Evolutionary conservation across 768 basidiomycete genomes (phyloP).

Genomic region (Auriscalpium microsporum): DNA sequence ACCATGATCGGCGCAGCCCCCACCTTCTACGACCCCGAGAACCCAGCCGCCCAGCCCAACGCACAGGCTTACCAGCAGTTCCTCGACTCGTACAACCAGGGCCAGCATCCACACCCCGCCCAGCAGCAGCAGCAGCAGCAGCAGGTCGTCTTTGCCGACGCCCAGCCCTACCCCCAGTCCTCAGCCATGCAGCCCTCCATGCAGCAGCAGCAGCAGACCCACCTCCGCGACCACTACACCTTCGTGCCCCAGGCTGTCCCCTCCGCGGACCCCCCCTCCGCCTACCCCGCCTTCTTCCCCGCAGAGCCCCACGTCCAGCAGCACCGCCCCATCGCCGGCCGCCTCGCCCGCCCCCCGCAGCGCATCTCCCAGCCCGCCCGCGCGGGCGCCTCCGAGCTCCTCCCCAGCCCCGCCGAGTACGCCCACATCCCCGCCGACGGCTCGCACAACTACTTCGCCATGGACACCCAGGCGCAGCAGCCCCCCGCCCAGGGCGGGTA

Average conservation of each 20-base stretch:
- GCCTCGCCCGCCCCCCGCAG: neutral
- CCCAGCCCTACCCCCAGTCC: neutral
- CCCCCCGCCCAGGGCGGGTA: neutral
- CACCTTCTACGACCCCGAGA: slow-evolving; percentile 15
- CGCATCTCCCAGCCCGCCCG: neutral
- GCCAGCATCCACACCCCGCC: neutral
- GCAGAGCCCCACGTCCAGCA: neutral
- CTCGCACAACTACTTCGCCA: neutral
- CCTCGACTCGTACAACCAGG: neutral
- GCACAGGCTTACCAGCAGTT: slow-evolving; percentile 7
- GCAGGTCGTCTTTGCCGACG: neutral
- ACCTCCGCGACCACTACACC: neutral
- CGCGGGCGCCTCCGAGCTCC: neutral
- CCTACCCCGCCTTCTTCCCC: neutral
- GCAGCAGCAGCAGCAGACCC: neutral
- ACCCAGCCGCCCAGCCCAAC: slow-evolving; percentile 2
- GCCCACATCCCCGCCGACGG: neutral
- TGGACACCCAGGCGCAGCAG: neutral
- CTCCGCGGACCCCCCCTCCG: neutral
- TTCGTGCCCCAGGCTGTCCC: neutral
- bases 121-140: slow-evolving; percentile 1
- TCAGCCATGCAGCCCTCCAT: neutral
- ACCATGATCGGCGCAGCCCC: slow-evolving; percentile 17
- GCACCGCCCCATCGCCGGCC: neutral
- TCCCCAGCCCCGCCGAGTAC: neutral